Evolutionary conservation across 352 stramenopile species (phyloP), one percentile per base, ranked within the genome.

Genomic region (Phytophthora boehmeriae): DNA sequence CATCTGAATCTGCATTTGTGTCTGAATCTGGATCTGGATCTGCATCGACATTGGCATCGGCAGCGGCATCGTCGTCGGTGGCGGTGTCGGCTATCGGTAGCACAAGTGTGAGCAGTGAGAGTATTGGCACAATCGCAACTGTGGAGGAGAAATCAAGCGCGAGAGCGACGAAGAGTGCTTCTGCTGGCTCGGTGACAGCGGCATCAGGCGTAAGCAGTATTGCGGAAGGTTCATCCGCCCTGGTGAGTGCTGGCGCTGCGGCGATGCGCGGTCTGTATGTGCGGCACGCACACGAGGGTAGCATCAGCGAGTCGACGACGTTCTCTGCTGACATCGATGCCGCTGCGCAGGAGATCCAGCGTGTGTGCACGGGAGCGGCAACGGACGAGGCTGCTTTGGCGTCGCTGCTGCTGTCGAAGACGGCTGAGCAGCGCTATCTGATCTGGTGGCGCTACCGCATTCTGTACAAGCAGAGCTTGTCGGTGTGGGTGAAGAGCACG

Each of bases 291-390:
- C 28, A 27, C 10, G 45, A 52, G 45, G 45, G 45, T 14, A 41
- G 23, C 16, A 45, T n/a, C 6, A 45, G 17, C 14, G 39, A 45
- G 44, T 51, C 44, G 57, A 42, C 67, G 25, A 34, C 66, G 42
- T 73, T 54, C 54, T 59, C 63, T 19, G 39, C 63, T 11, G 57
- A 54, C 27, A 69, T 79, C 28, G 64, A 85, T 22, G 47, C 41
- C 6, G 52, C 59, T 30, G 66, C 54, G 35, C 66, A 85, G 16
- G 65, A 85, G 60, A 75, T 85, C 62, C 50, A 84, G 32, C 47
- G 54, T 23, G 27, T 43, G 43, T 61, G 43, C 43, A 51, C 54
- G 1, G 43, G 43, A 5, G 30, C 20, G 32, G 43, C 34, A 19
- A 32, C 49, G 20, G 54, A 61, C 54, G 54, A 61, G 54, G 34